Evolutionary conservation across 106 monocot species (phyloP).

Genomic region (Phalaenopsis aphrodite): DNA sequence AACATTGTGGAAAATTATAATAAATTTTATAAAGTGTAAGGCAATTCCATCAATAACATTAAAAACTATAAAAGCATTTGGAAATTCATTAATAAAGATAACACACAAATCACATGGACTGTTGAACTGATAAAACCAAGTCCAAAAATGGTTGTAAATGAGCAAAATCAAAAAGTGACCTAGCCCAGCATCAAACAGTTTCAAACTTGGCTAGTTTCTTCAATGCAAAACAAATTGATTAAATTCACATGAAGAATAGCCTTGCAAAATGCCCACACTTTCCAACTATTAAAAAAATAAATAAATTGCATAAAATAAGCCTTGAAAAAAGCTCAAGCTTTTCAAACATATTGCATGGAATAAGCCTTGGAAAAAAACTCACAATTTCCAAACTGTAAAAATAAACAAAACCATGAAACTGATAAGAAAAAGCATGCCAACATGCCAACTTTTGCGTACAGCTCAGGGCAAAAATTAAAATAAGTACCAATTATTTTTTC

Average conservation of each 20-base stretch:
- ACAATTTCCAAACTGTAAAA: constrained; percentile 1
- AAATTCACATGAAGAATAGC: not conserved
- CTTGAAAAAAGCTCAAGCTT: not conserved
- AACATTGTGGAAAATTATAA: not conserved
- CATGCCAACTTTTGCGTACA: not conserved
- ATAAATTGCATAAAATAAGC: not conserved
- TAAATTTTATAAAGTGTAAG: not conserved
- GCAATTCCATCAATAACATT: not conserved
- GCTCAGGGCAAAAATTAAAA: not conserved
- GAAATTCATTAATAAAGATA: not conserved
- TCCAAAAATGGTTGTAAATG: not conserved
- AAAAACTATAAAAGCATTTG: not conserved
- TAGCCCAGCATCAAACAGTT: not conserved
- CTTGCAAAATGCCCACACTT: not conserved
- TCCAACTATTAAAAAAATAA: not conserved
- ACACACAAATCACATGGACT: not conserved
- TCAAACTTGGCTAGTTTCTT: not conserved
- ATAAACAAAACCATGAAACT: not conserved
- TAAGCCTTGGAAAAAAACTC: not conserved
- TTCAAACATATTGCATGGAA: not conserved
- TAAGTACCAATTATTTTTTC: not conserved
- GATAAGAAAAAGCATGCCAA: not conserved
- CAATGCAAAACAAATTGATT: not conserved
- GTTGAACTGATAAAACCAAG: not conserved
- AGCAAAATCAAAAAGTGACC: not conserved